These are phyloP conservation scores for Theileria parva DNA, from an alignment of 169 alveolate genomes.

Conservation along the genomic window DNA sequence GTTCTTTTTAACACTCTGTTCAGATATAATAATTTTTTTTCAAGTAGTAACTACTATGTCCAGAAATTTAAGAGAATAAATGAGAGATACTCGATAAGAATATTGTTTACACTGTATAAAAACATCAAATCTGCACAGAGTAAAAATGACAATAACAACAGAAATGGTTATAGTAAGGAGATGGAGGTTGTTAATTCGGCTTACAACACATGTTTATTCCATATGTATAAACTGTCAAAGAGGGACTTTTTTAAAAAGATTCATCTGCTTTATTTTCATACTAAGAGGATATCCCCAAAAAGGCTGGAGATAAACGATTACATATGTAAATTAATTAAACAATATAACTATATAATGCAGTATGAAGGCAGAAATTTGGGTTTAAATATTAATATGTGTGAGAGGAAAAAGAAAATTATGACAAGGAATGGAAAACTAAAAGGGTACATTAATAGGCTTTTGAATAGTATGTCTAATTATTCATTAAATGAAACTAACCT, in stretches of 20 bases:
- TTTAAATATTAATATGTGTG: background rate
- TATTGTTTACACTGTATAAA: conserved; percentile 19
- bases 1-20: background rate
- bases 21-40: background rate
- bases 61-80: conserved; percentile 8
- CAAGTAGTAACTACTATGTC: background rate
- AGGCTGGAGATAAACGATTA: conserved; percentile 7
- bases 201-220: background rate
- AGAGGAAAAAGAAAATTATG: background rate
- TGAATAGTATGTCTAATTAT: background rate
- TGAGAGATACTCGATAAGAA: background rate
- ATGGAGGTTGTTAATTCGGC: background rate
- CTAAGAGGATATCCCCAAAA: background rate
- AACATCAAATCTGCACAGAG: background rate
- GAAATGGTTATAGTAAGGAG: background rate
- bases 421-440: background rate
- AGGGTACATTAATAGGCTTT: background rate
- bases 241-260: background rate
- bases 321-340: background rate
- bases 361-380: background rate
- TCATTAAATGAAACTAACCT: background rate
- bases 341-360: background rate
- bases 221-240: background rate
- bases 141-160: background rate
- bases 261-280: background rate